A percentile compares a stretch with the other conserved stretches of the same genome.
phyloP scores from a whole-genome alignment of 306 rosid species.

The Casuarina cunninghamiana region DNA sequence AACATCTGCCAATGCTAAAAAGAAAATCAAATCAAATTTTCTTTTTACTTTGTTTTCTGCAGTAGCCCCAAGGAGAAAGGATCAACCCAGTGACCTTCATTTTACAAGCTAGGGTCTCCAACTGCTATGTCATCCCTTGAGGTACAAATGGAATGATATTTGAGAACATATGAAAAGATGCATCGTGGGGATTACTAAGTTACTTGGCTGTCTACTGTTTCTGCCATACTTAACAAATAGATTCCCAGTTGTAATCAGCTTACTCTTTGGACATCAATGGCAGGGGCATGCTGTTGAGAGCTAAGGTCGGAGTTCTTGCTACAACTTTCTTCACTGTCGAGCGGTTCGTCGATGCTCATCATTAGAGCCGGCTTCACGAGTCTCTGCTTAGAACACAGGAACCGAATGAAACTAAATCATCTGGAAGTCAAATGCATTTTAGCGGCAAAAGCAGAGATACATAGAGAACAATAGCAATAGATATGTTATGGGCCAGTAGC shows the following conservation, averaged over 20 bases:
- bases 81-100: background rate
- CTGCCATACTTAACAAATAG: background rate
- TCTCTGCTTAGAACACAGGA: conserved; percentile 20
- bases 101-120: background rate
- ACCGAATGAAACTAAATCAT: background rate
- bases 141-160: background rate
- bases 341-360: conserved; percentile 19
- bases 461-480: background rate
- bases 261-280: background rate
- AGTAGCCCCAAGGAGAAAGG: background rate
- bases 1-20: background rate
- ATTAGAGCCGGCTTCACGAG: conserved; percentile 17
- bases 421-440: too few species aligned
- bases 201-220: background rate
- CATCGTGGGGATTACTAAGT: background rate
- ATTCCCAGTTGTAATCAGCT: background rate
- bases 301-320: conserved; percentile 12
- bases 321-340: conserved; percentile 13
- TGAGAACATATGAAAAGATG: background rate
- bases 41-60: background rate
- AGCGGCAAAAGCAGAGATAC: background rate
- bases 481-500: background rate
- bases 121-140: background rate
- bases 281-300: background rate
- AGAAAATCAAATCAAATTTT: background rate